Evolutionary conservation across 2,329 filamentous ascomycete species (phyloP), one percentile per base, ranked within the genome.

Genomic region (Curvularia hawaiiensis): DNA sequence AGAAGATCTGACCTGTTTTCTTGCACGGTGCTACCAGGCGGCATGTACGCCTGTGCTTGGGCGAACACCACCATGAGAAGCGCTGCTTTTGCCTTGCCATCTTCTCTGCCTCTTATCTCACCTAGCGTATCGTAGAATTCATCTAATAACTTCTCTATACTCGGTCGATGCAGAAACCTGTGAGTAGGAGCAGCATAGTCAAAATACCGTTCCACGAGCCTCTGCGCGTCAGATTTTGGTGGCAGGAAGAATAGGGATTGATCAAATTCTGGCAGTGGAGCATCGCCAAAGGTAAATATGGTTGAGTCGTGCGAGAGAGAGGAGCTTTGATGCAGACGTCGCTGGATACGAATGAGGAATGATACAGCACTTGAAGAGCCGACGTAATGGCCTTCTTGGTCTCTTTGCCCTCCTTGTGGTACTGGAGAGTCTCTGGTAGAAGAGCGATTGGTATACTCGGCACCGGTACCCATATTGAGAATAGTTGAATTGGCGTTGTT

Each of bases 111-210:
- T 40, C 66, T 65, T 76, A 80, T 79, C 16, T 73, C 68, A 12
- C 78, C 78, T 40, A 76, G 69, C 18, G 74, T 79, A 20, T 78
- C 75, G 56, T 83, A 83, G 40, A 82, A 79, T 24, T 81, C 78
- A 11, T 75, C 71, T 11, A 84, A 74, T 75, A 74, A 76, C 35
- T 65, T 63, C 52, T 79, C 69, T n/a, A 85, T 80, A 2, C 80
- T 83, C 0, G 82, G 82, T 0, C 83, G 76, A 63, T 87, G 84
- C 20, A 87, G 65, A 54, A 86, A 84, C 3, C 84, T 80, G 61
- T 87, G 85, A 0, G 85, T 87, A 0, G 85, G 83, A 20, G 85
- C 83, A 7, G 83, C 85, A 55, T 84, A 84, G 46, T 87, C 84
- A 59, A 87, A 87, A 52, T 87, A 87, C 7, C 84, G 74, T 8